Evolutionary conservation across 139 green algal species (phyloP).

Genomic region (Raphidocelis subcapitata): DNA sequence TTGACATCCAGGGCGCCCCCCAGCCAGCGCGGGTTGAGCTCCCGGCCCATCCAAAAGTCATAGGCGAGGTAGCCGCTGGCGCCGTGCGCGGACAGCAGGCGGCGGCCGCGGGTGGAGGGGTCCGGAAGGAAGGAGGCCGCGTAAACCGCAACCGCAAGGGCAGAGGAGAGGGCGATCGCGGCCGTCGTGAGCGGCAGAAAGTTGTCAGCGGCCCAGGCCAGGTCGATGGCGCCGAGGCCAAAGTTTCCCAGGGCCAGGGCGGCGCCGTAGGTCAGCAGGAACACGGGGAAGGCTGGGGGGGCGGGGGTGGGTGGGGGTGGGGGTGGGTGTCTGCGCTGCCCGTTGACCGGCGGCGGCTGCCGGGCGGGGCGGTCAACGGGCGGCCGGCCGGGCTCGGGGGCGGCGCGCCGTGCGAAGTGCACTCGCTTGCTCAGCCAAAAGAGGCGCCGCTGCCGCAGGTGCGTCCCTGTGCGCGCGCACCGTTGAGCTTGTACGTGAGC

Average conservation of each 20-base stretch:
- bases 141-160: constrained; percentile 69
- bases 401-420: not conserved
- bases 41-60: constrained; percentile 92
- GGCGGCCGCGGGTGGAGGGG: too few relatives aligned
- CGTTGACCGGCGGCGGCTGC: not conserved
- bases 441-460: not conserved
- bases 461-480: constrained; percentile 25
- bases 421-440: not conserved
- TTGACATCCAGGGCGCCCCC: constrained; percentile 74
- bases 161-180: constrained; percentile 52
- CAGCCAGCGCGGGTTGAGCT: constrained; percentile 83
- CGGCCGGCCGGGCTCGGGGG: not conserved
- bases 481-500: constrained; percentile 88
- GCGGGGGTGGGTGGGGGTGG: not conserved
- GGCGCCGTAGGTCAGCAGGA: constrained; percentile 56
- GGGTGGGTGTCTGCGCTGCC: not conserved
- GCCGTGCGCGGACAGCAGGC: constrained; percentile 50
- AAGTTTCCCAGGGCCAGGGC: constrained; percentile 53
- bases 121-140: constrained; percentile 61
- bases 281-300: constrained; percentile 62
- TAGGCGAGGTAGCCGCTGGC: constrained; percentile 62
- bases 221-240: constrained; percentile 50
- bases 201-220: constrained; percentile 75
- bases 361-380: not conserved
- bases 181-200: constrained; percentile 80